Evolutionary conservation across 2,329 filamentous ascomycete species (phyloP).

Genomic region (Periconia sp.): DNA sequence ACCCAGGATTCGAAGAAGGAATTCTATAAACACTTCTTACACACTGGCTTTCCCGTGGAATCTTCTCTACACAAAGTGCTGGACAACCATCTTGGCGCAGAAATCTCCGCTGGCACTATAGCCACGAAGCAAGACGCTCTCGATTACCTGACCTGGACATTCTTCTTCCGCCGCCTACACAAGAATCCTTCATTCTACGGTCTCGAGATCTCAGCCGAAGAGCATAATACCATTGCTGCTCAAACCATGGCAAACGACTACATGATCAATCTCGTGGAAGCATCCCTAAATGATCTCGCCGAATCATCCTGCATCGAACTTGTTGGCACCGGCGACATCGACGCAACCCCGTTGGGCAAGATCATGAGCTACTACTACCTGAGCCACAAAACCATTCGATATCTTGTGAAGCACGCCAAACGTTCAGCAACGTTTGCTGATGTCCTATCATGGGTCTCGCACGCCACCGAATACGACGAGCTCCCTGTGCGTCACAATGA

Average conservation of each 20-base stretch:
- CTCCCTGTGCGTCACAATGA: slow-evolving; percentile 97
- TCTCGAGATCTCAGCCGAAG: slow-evolving; percentile 86
- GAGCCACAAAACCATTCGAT: slow-evolving; percentile 90
- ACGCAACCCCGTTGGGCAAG: slow-evolving; percentile 88
- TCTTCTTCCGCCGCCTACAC: slow-evolving; percentile 95
- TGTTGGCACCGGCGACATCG: slow-evolving; percentile 84
- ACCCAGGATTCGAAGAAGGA: slow-evolving; percentile 97
- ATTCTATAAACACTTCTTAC: slow-evolving; percentile 98
- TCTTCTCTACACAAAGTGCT: slow-evolving; percentile 94
- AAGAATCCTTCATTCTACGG: slow-evolving; percentile 99
- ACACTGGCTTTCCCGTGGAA: slow-evolving; percentile 97
- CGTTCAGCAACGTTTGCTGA: slow-evolving; percentile 76
- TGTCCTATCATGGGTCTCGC: slow-evolving; percentile 87
- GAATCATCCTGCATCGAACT: slow-evolving; percentile 82
- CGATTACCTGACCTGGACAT: slow-evolving; percentile 98
- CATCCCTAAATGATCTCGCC: slow-evolving; percentile 78
- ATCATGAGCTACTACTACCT: slow-evolving; percentile 99
- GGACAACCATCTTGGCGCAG: slow-evolving; percentile 94
- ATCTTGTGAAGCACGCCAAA: slow-evolving; percentile 76
- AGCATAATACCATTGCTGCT: slow-evolving; percentile 83
- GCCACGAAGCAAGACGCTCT: slow-evolving; percentile 94
- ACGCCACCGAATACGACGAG: slow-evolving; percentile 94
- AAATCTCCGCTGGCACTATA: slow-evolving; percentile 91
- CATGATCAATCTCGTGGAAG: slow-evolving; percentile 90
- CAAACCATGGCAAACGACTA: slow-evolving; percentile 89